Evolutionary conservation across 108 stramenopile species (phyloP), one percentile per base, ranked within the genome.

Genomic region (Licmophora abbreviata): DNA sequence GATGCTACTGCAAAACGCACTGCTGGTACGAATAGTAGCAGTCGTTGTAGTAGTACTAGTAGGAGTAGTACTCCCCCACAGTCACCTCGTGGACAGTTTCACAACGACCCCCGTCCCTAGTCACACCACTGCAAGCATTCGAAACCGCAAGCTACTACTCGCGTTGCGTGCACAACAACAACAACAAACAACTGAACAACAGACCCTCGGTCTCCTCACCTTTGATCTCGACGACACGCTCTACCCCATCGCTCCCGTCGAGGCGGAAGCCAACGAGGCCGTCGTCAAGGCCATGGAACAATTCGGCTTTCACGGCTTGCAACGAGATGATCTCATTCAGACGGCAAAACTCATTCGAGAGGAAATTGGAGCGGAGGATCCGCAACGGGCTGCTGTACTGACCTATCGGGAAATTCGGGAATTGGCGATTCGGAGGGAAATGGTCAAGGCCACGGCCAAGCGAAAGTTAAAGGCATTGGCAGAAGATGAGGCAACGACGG

Each of bases 401-500:
- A 70, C 74, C 29, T 85, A 91, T 56, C 86, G 85, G 0, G 83
- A 86, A 54, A 73, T 83, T 30, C 61, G 89, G 30, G 49, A 71
- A 51, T 55, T 80, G 57, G 84, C 89, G 0, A 91, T 91, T 61
- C 77, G 83, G 26, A 48, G 78, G 21, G 79, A 78, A 63, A 91
- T 91, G 89, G 83, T 84, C 49, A 54, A 63, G n/a, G 69, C 77
- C 20, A 76, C 76, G 54, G 61, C 79, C 22, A 48, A 72, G 30
- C 71, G 74, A 42, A 91, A 85, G 44, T 54, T 91, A 40, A 47
- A 71, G 35, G 77, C 73, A 34, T 67, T 69, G 15, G 89, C 89
- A 0, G 75, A 91, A 50, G 83, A 86, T 64, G 86, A 85, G 89
- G 89, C 85, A 12, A 91, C 89, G 14, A 71, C 68, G 22, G 83